phyloP scores from a whole-genome alignment of 345 rosid genomes.

The Cardamine resedifolia region DNA sequence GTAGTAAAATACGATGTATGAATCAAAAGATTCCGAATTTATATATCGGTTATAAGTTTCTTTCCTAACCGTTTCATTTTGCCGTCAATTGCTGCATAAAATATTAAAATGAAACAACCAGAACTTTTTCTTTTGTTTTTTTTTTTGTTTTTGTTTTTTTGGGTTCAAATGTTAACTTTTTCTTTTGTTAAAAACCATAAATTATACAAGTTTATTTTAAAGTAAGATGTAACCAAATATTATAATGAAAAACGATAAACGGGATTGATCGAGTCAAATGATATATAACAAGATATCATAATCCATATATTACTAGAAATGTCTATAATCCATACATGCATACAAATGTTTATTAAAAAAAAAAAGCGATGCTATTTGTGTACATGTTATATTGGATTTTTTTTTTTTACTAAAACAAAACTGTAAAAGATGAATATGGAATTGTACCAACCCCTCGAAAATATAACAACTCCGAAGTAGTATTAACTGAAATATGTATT shows the following conservation, averaged over 20 bases:
- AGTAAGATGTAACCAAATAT: background rate
- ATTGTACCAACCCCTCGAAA: slow-evolving; percentile 1
- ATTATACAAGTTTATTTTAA: slow-evolving; percentile 1
- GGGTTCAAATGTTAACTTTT: too few relatives aligned
- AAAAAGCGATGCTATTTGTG: too few relatives aligned
- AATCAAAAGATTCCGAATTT: background rate
- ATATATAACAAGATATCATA: background rate
- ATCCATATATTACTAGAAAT: too few relatives aligned
- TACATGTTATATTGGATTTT: too few relatives aligned
- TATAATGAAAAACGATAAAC: background rate
- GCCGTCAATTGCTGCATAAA: slow-evolving; percentile 13
- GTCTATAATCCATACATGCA: too few relatives aligned
- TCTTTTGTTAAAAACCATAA: slow-evolving; percentile 9
- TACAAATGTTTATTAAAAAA: too few relatives aligned
- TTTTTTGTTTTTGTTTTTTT: too few relatives aligned
- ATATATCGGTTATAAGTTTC: background rate
- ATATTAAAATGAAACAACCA: slow-evolving; percentile 14
- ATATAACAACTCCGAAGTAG: background rate
- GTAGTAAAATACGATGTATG: background rate
- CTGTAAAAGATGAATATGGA: background rate
- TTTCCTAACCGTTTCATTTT: too few relatives aligned
- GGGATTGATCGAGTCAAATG: slow-evolving; percentile 13
- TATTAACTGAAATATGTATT: slow-evolving; percentile 5
- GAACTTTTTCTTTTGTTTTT: slow-evolving; percentile 8
- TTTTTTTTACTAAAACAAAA: too few relatives aligned